Percentiles rank a stretch among this genome's conserved stretches.
These are phyloP conservation scores for Cordyceps farinosa DNA, from an alignment of 2,329 filamentous ascomycete species.

Conservation along the genomic window DNA sequence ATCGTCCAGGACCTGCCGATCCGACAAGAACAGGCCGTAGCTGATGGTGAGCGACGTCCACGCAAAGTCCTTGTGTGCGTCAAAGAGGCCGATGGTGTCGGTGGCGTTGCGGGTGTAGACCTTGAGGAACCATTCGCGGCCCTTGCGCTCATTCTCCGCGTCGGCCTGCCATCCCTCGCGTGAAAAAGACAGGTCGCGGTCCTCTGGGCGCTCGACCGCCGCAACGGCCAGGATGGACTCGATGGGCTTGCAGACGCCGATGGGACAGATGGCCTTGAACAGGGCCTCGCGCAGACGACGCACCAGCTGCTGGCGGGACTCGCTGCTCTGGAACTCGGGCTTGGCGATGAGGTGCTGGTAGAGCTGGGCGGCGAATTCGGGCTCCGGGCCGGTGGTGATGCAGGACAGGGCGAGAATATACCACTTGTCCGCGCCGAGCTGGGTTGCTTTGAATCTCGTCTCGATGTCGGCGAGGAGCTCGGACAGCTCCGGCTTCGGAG, in stretches of 20 bases:
- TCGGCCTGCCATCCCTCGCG: conserved; percentile 58
- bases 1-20: conserved; percentile 51
- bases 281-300: conserved; percentile 54
- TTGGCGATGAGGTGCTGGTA: conserved; percentile 53
- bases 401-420: conserved; percentile 20
- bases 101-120: conserved; percentile 51
- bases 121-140: conserved; percentile 51
- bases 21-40: conserved; percentile 55
- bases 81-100: conserved; percentile 33
- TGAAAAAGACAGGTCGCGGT: conserved; percentile 53
- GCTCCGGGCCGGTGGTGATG: conserved; percentile 26
- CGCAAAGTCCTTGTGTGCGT: conserved; percentile 38
- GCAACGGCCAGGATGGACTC: conserved; percentile 57
- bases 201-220: conserved; percentile 47
- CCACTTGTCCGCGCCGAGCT: conserved; percentile 16
- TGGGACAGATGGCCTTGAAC: conserved; percentile 54
- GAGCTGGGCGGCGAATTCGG: conserved; percentile 48
- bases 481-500: conserved; percentile 11
- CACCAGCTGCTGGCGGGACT: conserved; percentile 44
- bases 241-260: conserved; percentile 61
- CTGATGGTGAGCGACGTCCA: conserved; percentile 54
- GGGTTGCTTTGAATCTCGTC: conserved; percentile 3
- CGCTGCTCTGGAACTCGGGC: conserved; percentile 41
- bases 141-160: conserved; percentile 50
- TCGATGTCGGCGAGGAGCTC: conserved; percentile 13